Conservation (phyloP, 805 yeast species). For the Ogataea siamensis region DNA sequence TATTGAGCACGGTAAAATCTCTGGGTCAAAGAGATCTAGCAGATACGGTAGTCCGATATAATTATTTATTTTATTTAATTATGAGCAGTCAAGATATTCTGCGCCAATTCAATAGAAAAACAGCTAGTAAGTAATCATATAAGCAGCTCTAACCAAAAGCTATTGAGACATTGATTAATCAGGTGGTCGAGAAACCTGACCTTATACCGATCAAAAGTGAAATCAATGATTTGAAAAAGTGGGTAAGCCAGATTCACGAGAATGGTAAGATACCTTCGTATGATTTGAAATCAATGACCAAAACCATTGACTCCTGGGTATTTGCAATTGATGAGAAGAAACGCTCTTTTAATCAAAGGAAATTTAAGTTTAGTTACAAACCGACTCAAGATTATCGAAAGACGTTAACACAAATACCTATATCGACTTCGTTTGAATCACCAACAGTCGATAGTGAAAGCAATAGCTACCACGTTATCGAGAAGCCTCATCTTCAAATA, state of each 20-base stretch:
- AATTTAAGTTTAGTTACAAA: slow-evolving; percentile 23
- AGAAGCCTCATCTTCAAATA: slow-evolving; percentile 2
- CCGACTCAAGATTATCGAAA: slow-evolving; percentile 9
- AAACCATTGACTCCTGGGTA: slow-evolving; percentile 19
- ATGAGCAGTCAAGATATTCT: slow-evolving; percentile 1
- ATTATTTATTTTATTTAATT: not conserved
- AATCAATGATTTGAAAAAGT: slow-evolving; percentile 19
- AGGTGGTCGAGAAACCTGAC: slow-evolving; percentile 3
- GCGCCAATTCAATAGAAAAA: not conserved
- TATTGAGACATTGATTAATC: slow-evolving; percentile 4
- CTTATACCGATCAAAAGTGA: slow-evolving; percentile 9
- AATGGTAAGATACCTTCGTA: slow-evolving; percentile 23
- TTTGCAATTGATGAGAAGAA: slow-evolving; percentile 22
- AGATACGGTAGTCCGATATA: slow-evolving; percentile 4
- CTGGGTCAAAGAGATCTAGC: not conserved
- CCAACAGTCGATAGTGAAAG: slow-evolving; percentile 12
- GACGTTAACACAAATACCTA: no score
- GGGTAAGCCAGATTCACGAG: slow-evolving; percentile 17
- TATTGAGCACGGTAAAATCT: not conserved
- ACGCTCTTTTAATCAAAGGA: slow-evolving; percentile 15
- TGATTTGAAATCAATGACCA: slow-evolving; percentile 25
- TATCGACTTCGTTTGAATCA: not conserved
- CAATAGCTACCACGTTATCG: not conserved
- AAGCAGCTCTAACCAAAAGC: slow-evolving; percentile 2
- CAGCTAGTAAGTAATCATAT: not conserved